A percentile compares a stretch with the other conserved stretches of the same genome.
phyloP scores from a whole-genome alignment of 306 rosid species.

The Citrullus colocynthis region DNA sequence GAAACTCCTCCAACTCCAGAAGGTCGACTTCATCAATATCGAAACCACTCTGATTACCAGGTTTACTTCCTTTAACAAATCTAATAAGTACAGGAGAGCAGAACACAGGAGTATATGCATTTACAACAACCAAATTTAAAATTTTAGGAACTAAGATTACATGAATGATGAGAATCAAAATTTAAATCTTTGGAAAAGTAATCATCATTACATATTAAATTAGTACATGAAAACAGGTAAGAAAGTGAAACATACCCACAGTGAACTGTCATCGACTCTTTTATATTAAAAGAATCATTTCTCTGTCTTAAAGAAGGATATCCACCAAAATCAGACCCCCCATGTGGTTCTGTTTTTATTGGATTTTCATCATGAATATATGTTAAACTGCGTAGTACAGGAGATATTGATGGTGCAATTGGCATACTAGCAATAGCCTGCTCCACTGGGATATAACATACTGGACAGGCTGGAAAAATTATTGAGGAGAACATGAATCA shows the following conservation, averaged over 20 bases:
- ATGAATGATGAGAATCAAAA: background rate
- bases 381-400: conserved; percentile 52
- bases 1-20: conserved; percentile 67
- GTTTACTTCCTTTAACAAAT: conserved; percentile 81
- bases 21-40: conserved; percentile 85
- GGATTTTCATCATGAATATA: conserved; percentile 60
- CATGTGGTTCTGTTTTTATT: conserved; percentile 35
- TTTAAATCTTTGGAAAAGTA: conserved; percentile 3
- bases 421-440: conserved; percentile 90
- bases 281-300: conserved; percentile 69
- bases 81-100: conserved; percentile 31
- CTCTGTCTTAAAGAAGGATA: conserved; percentile 70
- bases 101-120: conserved; percentile 6
- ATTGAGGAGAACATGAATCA: conserved; percentile 8
- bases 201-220: background rate
- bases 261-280: conserved; percentile 69
- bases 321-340: conserved; percentile 95
- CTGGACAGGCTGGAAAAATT: conserved; percentile 73
- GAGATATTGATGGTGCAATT: conserved; percentile 52
- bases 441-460: conserved; percentile 77
- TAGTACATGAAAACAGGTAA: conserved; percentile 4
- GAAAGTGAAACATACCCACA: conserved; percentile 64
- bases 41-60: conserved; percentile 79
- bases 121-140: background rate
- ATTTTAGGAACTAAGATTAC: background rate